A percentile compares a stretch with the other conserved stretches of the same genome.
Evolutionary conservation across 495 filamentous ascomycete genomes (phyloP).

Genomic region (Lentithecium fluviatile): DNA sequence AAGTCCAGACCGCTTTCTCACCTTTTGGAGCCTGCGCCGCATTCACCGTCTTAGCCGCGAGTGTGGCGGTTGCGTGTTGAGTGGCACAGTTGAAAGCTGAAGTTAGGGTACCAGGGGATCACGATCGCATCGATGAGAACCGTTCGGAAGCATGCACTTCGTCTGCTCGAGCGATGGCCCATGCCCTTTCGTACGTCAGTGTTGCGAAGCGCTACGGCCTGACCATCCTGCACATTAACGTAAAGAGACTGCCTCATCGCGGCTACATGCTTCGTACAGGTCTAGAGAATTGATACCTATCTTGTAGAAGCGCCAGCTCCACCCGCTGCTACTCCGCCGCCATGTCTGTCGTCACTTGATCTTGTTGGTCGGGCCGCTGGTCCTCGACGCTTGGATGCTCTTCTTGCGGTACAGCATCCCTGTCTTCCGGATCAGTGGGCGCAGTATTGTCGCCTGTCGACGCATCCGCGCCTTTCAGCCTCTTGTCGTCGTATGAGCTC

Average conservation of each 20-base stretch:
- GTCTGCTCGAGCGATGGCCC: conserved; percentile 18
- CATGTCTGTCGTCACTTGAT: conserved; percentile 32
- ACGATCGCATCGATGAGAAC: conserved; percentile 32
- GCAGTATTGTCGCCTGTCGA: conserved; percentile 33
- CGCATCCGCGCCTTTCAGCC: conserved; percentile 47
- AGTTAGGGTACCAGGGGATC: conserved; percentile 16
- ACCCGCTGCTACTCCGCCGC: conserved; percentile 49
- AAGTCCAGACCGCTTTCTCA: conserved; percentile 15
- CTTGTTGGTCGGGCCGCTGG: conserved; percentile 35
- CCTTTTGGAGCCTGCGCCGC: conserved; percentile 8
- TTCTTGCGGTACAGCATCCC: conserved; percentile 32
- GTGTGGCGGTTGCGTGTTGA: conserved; percentile 27
- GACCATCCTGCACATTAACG: conserved; percentile 50
- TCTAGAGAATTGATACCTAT: conserved; percentile 34
- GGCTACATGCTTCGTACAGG: conserved; percentile 21
- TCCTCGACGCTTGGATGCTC: conserved; percentile 32
- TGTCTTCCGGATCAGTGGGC: conserved; percentile 30
- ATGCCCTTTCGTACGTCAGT: conserved; percentile 15
- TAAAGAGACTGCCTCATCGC: conserved; percentile 31
- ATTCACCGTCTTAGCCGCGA: conserved; percentile 17
- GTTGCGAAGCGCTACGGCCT: conserved; percentile 34
- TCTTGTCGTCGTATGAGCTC: conserved; percentile 74
- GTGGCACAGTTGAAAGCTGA: conserved; percentile 29
- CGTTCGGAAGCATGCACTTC: conserved; percentile 29
- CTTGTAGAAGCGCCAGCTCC: conserved; percentile 37